Conservation (phyloP, 2,329 filamentous ascomycete genomes). For the Penicillium sp. region DNA sequence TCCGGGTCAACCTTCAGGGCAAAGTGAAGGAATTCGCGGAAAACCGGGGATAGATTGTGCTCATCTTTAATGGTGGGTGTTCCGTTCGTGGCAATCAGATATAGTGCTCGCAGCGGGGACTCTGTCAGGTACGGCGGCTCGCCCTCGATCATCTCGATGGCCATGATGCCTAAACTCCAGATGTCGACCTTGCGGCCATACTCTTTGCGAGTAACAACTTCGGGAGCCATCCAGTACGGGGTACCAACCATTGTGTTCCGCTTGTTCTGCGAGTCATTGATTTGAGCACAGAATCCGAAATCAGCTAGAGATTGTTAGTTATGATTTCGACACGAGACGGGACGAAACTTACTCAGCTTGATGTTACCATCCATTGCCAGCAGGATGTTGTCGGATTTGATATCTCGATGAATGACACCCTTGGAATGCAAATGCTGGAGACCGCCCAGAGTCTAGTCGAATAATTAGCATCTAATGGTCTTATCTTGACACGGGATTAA, state of each 20-base stretch:
- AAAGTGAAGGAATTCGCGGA: conserved; percentile 88
- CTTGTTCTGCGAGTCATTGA: conserved; percentile 96
- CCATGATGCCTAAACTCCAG: conserved; percentile 98
- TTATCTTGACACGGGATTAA: background rate
- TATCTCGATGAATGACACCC: conserved; percentile 96
- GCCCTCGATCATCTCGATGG: conserved; percentile 99
- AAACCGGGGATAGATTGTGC: conserved; percentile 73
- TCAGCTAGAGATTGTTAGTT: conserved; percentile 62
- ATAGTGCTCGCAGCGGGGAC: conserved; percentile 86
- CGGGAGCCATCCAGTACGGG: conserved; percentile 99
- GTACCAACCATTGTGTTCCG: conserved; percentile 98
- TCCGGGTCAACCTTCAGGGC: conserved; percentile 96
- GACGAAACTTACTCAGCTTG: conserved; percentile 74
- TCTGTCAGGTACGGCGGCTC: conserved; percentile 97
- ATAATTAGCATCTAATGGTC: conserved; percentile 17
- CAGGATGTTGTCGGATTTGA: conserved; percentile 98
- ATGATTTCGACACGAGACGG: background rate
- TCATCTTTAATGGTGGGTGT: conserved; percentile 95
- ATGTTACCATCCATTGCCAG: conserved; percentile 93
- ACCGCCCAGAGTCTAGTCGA: conserved; percentile 69
- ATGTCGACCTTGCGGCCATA: conserved; percentile 98
- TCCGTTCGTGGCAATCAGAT: conserved; percentile 94
- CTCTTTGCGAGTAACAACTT: conserved; percentile 95
- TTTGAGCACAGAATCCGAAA: conserved; percentile 97
- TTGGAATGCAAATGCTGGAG: conserved; percentile 96